These are phyloP conservation scores for Rubus parviflorus DNA, from an alignment of 306 rosid species.

Conservation along the genomic window DNA sequence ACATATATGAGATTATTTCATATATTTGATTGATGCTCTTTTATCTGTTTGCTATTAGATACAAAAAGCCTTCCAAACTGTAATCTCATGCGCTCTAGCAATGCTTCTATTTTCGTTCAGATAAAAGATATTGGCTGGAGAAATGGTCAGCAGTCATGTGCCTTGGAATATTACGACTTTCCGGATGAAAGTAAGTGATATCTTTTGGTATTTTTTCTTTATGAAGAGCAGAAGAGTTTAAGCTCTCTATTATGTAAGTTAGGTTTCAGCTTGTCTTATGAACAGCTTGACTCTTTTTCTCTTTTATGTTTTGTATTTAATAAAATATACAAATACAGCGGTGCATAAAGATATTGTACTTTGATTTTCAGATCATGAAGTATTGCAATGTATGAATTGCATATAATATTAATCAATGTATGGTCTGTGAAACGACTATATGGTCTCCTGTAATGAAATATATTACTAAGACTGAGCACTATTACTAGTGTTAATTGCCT, in stretches of 20 bases:
- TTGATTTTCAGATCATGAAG: neutral
- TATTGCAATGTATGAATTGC: neutral
- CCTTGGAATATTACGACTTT: constrained; percentile 62
- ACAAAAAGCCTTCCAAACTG: neutral
- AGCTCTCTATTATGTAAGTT: neutral
- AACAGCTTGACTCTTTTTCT: neutral
- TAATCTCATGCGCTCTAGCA: constrained; percentile 10
- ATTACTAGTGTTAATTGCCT: neutral
- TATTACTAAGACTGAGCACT: neutral
- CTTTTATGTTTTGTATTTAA: neutral
- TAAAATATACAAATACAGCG: neutral
- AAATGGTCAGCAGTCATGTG: constrained; percentile 23
- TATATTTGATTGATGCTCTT: neutral
- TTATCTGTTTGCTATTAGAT: neutral
- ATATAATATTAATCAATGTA: neutral
- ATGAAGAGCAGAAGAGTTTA: neutral
- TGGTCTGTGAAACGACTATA: neutral
- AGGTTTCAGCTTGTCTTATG: neutral
- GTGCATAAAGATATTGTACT: neutral
- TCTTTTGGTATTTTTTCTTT: neutral
- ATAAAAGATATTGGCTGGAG: constrained; percentile 36
- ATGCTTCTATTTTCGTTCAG: constrained; percentile 38
- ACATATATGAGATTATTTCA: neutral
- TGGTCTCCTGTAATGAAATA: neutral
- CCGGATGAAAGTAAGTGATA: constrained; percentile 65